Evolutionary conservation across 257 asterid genomes (phyloP).

Genomic region (Linderniella brevidens): DNA sequence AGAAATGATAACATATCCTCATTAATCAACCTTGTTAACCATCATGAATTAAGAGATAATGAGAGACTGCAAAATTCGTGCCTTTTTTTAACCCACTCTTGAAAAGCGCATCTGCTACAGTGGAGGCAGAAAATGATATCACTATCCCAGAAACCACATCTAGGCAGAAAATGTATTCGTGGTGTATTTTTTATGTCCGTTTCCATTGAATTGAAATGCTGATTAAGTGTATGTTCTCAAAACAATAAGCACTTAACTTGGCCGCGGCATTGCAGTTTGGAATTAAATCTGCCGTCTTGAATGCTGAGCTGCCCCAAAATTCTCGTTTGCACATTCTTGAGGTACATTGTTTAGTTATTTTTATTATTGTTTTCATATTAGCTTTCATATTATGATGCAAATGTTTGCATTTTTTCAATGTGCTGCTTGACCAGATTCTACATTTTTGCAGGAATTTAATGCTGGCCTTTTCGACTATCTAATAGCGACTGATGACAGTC

Average conservation of each 20-base stretch:
- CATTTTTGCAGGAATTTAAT: constrained; percentile 53
- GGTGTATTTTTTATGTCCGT: too few species aligned
- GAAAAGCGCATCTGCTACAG: too few species aligned
- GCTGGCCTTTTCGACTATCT: constrained; percentile 92
- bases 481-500: constrained; percentile 67
- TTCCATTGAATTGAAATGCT: too few species aligned
- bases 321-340: constrained; percentile 92
- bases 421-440: constrained; percentile 8
- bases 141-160: too few species aligned
- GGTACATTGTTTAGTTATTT: constrained; percentile 24
- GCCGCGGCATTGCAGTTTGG: constrained; percentile 56
- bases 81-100: too few species aligned
- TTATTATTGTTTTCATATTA: constrained; percentile 3
- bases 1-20: too few species aligned
- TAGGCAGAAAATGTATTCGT: too few species aligned
- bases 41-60: too few species aligned
- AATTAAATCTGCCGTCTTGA: constrained; percentile 73
- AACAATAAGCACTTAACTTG: not conserved
- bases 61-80: too few species aligned
- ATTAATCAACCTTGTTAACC: too few species aligned
- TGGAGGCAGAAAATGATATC: too few species aligned
- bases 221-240: too few species aligned
- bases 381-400: not conserved
- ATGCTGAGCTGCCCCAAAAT: constrained; percentile 94
- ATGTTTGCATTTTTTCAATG: not conserved